Base-by-base conservation (phyloP, 139 green algal species). In the Chlorella sp. region DNA sequence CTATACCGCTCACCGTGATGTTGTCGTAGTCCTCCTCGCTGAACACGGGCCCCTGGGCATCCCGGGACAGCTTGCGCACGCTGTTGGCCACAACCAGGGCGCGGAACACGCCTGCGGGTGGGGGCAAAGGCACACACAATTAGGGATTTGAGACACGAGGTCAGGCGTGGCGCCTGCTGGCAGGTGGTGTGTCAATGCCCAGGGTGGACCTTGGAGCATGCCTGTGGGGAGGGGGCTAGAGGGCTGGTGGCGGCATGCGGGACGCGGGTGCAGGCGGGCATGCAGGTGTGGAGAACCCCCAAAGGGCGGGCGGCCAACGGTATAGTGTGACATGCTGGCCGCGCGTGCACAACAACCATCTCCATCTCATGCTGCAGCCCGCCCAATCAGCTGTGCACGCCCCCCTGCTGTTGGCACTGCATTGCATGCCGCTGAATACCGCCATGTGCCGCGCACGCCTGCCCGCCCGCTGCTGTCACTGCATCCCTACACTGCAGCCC, bases 41-140 rank as follows among this genome's bases (percentile, higher is more conserved):
- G 90, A 94, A 91, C 40, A 61, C 64, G 36, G 87, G 68, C 26
- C 40, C 86, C 81, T 81, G 81, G n/a, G 92, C 92, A 60, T 94
- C 89, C 1, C 48, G 37, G 0, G 69, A 73, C 83, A 98, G 92
- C 90, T 95, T 95, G 22, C 89, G 89, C 40, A 97, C 94, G 39
- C 80, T 82, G 81, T 94, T 93, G 83, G 92, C 96, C 24, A 98
- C 92, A 66, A 98, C 61, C 42, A 95, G 71, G 18, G 95, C 94
- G 37, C 90, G 86, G 76, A 95, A 96, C 53, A 88, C 88, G 85
- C 85, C 85, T 89, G 85, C 85, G 30, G 32, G 39, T 4, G 37
- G 37, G 57, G 0, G 22, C 1, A 61, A 7, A 32, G 60, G 3
- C 9, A 14, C 28, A 57, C 34, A 32, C 68, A 84, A 84, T 91